Percentiles rank a stretch among this genome's conserved stretches.
phyloP scores from a whole-genome alignment of 768 basidiomycete species.

The Porpolomopsis calyptriformis region DNA sequence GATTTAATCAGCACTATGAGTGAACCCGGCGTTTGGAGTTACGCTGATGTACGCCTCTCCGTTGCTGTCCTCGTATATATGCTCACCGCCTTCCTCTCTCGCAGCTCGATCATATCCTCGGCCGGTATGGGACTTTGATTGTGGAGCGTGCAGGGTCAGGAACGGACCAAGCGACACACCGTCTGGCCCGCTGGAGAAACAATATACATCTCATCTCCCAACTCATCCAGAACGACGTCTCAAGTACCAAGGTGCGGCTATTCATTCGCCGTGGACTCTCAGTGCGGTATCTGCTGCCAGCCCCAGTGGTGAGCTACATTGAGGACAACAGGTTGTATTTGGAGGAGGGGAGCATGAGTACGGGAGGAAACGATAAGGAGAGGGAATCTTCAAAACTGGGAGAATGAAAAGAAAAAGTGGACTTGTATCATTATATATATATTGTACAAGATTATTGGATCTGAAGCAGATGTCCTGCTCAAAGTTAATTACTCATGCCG shows the following conservation, averaged over 20 bases:
- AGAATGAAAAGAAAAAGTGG: too few species aligned
- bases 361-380: slow-evolving; percentile 12
- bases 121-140: slow-evolving; percentile 88
- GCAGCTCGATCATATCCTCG: slow-evolving; percentile 92
- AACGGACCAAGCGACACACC: slow-evolving; percentile 73
- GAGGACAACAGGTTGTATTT: slow-evolving; percentile 69
- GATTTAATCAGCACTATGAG: slow-evolving; percentile 97
- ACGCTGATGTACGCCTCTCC: slow-evolving; percentile 67
- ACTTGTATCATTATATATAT: too few species aligned
- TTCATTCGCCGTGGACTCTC: slow-evolving; percentile 74
- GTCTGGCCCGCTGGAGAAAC: slow-evolving; percentile 61
- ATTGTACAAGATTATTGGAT: too few species aligned
- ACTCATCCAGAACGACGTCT: slow-evolving; percentile 94
- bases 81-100: background rate
- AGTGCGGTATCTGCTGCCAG: slow-evolving; percentile 83
- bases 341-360: slow-evolving; percentile 36
- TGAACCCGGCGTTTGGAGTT: slow-evolving; percentile 96
- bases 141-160: slow-evolving; percentile 92
- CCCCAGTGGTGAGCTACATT: slow-evolving; percentile 90
- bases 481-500: too few species aligned
- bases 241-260: slow-evolving; percentile 80
- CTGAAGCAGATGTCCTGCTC: too few species aligned
- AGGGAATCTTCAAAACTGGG: slow-evolving; percentile 7
- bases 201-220: slow-evolving; percentile 91
- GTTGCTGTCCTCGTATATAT: slow-evolving; percentile 6